These are phyloP conservation scores for Sisymbrium altissimum DNA, from an alignment of 345 rosid genomes.

Conservation along the genomic window DNA sequence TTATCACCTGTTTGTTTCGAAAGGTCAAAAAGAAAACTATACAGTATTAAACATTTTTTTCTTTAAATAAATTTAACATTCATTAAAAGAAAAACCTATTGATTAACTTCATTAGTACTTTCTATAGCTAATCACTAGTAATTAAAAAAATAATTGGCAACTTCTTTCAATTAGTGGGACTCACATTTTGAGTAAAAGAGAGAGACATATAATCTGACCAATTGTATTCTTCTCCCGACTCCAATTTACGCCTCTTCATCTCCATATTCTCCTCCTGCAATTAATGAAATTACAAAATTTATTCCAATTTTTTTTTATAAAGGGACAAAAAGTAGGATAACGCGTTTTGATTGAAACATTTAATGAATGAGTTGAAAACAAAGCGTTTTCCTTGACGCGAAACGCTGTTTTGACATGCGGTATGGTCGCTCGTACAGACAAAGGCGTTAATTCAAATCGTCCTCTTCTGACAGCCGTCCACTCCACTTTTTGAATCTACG, in stretches of 20 bases:
- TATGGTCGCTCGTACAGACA: slow-evolving; percentile 37
- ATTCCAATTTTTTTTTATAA: background rate
- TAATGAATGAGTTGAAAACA: slow-evolving; percentile 9
- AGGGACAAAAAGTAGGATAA: background rate
- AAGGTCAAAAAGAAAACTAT: background rate
- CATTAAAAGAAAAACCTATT: too few relatives aligned
- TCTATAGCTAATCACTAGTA: background rate
- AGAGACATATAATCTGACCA: slow-evolving; percentile 88
- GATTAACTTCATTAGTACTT: too few relatives aligned
- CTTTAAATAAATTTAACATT: too few relatives aligned
- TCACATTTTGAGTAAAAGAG: slow-evolving; percentile 89
- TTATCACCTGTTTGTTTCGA: slow-evolving; percentile 57
- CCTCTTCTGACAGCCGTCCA: slow-evolving; percentile 45
- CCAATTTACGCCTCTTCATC: slow-evolving; percentile 60
- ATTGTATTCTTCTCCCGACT: slow-evolving; percentile 42
- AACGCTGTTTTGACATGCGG: slow-evolving; percentile 24
- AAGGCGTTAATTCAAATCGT: slow-evolving; percentile 38
- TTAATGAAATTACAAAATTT: background rate
- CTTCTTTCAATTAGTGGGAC: slow-evolving; percentile 11
- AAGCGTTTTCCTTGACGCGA: slow-evolving; percentile 20
- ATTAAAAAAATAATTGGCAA: background rate
- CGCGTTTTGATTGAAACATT: slow-evolving; percentile 18
- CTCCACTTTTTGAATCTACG: slow-evolving; percentile 39
- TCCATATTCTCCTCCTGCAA: slow-evolving; percentile 86
- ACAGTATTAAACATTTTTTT: background rate